Conservation (phyloP, 208 protist genomes). For the Crithidia fasciculata region DNA sequence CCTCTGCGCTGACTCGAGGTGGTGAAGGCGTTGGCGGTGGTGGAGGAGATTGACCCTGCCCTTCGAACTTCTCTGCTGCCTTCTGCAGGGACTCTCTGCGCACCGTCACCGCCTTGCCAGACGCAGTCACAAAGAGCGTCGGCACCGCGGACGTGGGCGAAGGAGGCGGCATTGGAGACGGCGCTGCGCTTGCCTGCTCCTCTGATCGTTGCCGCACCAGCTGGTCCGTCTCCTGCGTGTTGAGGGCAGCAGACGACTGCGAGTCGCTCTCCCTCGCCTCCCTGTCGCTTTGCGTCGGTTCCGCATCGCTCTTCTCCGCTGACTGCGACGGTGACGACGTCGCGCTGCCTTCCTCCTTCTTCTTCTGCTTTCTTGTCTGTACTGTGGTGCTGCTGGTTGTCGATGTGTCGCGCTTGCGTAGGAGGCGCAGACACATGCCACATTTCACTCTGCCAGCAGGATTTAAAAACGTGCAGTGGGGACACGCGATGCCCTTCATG, state of each 20-base stretch:
- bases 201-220: not conserved
- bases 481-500: constrained; percentile 46
- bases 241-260: not conserved
- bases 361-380: not conserved
- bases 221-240: too few species aligned
- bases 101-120: constrained; percentile 40
- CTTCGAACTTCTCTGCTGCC: constrained; percentile 11
- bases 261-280: not conserved
- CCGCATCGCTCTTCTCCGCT: not conserved
- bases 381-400: not conserved
- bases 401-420: constrained; percentile 41
- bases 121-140: constrained; percentile 44
- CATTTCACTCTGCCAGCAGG: constrained; percentile 44
- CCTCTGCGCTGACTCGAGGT: not conserved
- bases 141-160: constrained; percentile 8
- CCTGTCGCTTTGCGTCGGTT: not conserved
- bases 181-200: not conserved
- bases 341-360: not conserved
- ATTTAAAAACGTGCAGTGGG: constrained; percentile 77
- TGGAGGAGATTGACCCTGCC: not conserved
- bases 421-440: constrained; percentile 55
- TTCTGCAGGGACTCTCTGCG: constrained; percentile 25
- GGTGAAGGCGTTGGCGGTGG: not conserved
- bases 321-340: constrained; percentile 2
- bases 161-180: not conserved